These are phyloP conservation scores for Trichoderma atroviride DNA, from an alignment of 2,329 filamentous ascomycete species.

Conservation along the genomic window DNA sequence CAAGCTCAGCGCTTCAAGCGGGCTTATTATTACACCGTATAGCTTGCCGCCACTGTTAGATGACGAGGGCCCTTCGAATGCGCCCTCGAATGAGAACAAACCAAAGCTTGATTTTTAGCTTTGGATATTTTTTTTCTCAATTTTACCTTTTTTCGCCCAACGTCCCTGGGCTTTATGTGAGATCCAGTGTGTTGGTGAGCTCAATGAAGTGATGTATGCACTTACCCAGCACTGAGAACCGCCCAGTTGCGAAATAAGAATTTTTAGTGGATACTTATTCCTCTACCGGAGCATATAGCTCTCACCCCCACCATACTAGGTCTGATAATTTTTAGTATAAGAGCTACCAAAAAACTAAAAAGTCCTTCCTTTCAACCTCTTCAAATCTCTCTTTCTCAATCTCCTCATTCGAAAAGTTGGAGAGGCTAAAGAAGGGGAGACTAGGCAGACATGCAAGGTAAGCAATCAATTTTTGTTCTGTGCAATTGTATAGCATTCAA, in stretches of 20 bases:
- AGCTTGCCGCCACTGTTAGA: constrained; percentile 85
- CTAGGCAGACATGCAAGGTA: constrained; percentile 23
- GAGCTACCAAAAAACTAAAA: constrained; percentile 26
- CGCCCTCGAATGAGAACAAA: constrained; percentile 56
- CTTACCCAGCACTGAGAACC: neutral
- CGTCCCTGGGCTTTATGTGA: neutral
- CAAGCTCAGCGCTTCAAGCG: constrained; percentile 76
- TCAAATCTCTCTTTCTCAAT: constrained; percentile 27
- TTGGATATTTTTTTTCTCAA: too few relatives aligned
- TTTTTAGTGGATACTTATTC: constrained; percentile 27
- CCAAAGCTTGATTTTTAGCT: constrained; percentile 71
- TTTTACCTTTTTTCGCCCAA: neutral
- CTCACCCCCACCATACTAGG: constrained; percentile 28
- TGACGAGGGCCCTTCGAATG: constrained; percentile 55
- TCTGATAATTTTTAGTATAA: constrained; percentile 30
- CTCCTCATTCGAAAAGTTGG: neutral
- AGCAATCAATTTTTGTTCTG: constrained; percentile 19
- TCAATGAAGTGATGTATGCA: neutral
- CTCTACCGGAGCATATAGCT: constrained; percentile 20
- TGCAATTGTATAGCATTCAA: neutral
- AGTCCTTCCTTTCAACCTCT: constrained; percentile 21
- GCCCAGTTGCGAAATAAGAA: neutral
- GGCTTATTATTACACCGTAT: constrained; percentile 84
- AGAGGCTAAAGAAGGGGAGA: constrained; percentile 2
- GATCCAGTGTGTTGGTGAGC: neutral